Base-by-base conservation (phyloP, 2,329 filamentous ascomycete genomes). In the Pseudogymnoascus sp. region DNA sequence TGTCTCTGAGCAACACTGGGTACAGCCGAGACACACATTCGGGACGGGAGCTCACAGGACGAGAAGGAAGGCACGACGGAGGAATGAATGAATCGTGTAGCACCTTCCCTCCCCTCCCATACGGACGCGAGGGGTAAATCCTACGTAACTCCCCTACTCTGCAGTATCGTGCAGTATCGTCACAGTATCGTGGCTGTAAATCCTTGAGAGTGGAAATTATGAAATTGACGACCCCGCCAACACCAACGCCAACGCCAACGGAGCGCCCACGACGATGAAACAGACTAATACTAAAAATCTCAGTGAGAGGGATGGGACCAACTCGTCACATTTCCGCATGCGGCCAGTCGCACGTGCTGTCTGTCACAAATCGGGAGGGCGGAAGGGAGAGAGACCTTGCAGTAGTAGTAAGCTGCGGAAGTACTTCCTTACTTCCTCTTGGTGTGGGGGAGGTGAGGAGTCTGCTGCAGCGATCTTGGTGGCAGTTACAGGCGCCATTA, bases 321-420 rank as follows among this genome's bases (percentile, higher is more conserved):
- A 31, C 45, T 52, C 27, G 45, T 52, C 45, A 52, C 45, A 52
- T 52, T 52, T 52, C 45, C 45, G 45, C 6, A 52, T 52, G 27
- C 45, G 9, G 45, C 45, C 25, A 31, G 15, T 52, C 45, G 45
- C 45, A 52, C 45, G 45, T 52, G 45, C 18, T 18, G 18, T 18
- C 45, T 52, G 45, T 52, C 45, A 52, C 45, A 15, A 52, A 52
- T 48, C 42, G 42, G 42, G 42, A 6, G 42, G 33, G 7, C 10
- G 33, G 33, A 36, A 36, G 33, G 33, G 10, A 36, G 33, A 12
- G 37, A 18, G 12, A 37, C 36, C 36, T 37, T 4, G n/a, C 5
- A 18, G 36, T 39, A 39, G n/a, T 15, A 8, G 42, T 48, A 48
- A 48, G 42, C 42, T 48, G 4, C 7, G 33, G 10, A 48, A 15